Base-by-base conservation (phyloP, 768 basidiomycete species). In the Phlebiopsis gigantea region DNA sequence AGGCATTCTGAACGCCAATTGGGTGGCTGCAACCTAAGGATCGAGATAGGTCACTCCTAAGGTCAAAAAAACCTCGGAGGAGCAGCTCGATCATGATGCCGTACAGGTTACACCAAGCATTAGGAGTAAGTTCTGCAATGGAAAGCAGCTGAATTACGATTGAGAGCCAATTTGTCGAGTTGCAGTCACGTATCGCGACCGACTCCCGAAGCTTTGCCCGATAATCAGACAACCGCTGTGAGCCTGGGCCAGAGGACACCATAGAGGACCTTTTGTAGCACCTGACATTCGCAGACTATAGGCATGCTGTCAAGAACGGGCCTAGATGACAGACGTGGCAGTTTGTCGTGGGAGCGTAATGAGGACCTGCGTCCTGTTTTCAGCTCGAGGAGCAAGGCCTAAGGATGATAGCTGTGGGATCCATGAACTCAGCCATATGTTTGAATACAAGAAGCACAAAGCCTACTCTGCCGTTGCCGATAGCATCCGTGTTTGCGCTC, bases 351-450 rank as follows among this genome's bases (percentile, higher is more conserved):
- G 31, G 50, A 51, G 31, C 9, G 22, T 25, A 39, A 19, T 26
- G 31, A 39, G 48, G 50, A 39, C 19, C n/a, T 22, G 21, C 50
- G 21, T 41, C 31, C 50, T 25, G 9, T 24, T 24, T 51, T 12
- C 9, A 51, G n/a, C 29, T 19, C 34, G 30, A 21, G 31, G 50
- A 25, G 15, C 22, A 39, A 51, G 30, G 50, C 24, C 30, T 51
- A 30, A n/a, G 50, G 31, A 30, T 39, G 50, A 51, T 41, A 51
- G 5, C 50, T 51, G 50, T 51, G 50, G 50, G 50, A 41, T 22
- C 24, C n/a, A 31, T 41, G 31, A 41, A 31, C 50, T 19, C 31
- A 25, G 30, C 22, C 30, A 39, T 51, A 51, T 39, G 31, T 12
- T 25, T 51, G 8, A 51, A 51, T 51, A 31, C 14, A 24, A 41